Percentiles rank a stretch among this genome's conserved stretches.
phyloP scores from a whole-genome alignment of 2,329 filamentous ascomycete genomes.

The Fusarium sp. region DNA sequence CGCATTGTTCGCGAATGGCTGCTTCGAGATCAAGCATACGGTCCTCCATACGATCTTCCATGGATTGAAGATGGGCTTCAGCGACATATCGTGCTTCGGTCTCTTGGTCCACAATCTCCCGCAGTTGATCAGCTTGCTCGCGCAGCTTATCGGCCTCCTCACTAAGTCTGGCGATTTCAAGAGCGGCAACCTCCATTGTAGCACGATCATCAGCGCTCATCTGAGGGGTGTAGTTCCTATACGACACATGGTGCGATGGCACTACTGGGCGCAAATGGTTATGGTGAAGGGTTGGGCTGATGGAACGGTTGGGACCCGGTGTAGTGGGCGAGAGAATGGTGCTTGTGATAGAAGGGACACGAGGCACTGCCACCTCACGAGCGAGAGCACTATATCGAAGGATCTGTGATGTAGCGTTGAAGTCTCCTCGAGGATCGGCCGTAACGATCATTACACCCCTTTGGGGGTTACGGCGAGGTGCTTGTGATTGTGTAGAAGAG shows the following conservation, averaged over 20 bases:
- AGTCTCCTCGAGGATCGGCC: slow-evolving; percentile 91
- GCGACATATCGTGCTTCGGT: slow-evolving; percentile 75
- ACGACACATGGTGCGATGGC: slow-evolving; percentile 51
- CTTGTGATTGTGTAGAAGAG: slow-evolving; percentile 53
- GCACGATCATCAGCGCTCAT: slow-evolving; percentile 65
- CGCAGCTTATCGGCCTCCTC: slow-evolving; percentile 80
- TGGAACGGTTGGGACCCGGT: slow-evolving; percentile 39
- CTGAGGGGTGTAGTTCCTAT: slow-evolving; percentile 55
- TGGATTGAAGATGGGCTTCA: slow-evolving; percentile 77
- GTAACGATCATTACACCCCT: slow-evolving; percentile 97
- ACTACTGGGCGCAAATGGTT: slow-evolving; percentile 56
- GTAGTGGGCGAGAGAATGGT: slow-evolving; percentile 65
- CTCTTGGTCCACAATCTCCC: slow-evolving; percentile 63
- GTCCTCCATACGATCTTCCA: slow-evolving; percentile 77
- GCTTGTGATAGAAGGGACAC: slow-evolving; percentile 83
- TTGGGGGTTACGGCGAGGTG: slow-evolving; percentile 74
- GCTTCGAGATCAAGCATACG: slow-evolving; percentile 77
- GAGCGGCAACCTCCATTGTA: slow-evolving; percentile 83
- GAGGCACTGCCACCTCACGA: slow-evolving; percentile 90
- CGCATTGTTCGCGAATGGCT: slow-evolving; percentile 89
- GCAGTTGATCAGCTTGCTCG: slow-evolving; percentile 63
- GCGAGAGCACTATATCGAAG: slow-evolving; percentile 93
- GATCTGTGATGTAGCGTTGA: slow-evolving; percentile 96
- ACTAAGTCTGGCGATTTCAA: slow-evolving; percentile 81
- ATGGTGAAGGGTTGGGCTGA: slow-evolving; percentile 51